A percentile compares a stretch with the other conserved stretches of the same genome.
Evolutionary conservation across 139 green algal genomes (phyloP).

Genomic region (Protoeuglena noctilucae): DNA sequence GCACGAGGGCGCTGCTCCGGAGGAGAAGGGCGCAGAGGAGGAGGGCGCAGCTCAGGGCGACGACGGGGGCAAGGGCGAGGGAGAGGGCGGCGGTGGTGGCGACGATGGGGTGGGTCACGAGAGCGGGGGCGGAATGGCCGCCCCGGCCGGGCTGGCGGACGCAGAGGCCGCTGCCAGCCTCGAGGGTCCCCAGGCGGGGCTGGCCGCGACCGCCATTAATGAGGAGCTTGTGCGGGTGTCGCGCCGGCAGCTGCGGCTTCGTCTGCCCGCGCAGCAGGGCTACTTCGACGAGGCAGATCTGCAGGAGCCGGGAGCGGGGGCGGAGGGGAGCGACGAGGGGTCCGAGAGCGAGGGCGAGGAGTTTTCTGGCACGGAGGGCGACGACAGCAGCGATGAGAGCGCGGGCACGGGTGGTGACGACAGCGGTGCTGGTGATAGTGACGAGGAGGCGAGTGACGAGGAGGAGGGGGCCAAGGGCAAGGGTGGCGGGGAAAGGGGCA

Average conservation of each 20-base stretch:
- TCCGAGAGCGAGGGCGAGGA: constrained; percentile 5
- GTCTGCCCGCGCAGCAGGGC: not conserved
- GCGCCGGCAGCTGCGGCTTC: too few species aligned
- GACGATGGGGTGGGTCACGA: constrained; percentile 11
- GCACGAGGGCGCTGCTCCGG: constrained; percentile 25
- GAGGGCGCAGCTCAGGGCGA: constrained; percentile 11
- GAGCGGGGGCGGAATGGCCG: not conserved
- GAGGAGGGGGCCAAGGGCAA: too few species aligned
- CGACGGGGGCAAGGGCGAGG: constrained; percentile 17
- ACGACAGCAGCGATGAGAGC: constrained; percentile 39
- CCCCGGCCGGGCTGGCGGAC: constrained; percentile 20
- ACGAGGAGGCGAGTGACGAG: too few species aligned
- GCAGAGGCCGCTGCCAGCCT: constrained; percentile 11
- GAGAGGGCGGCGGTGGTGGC: constrained; percentile 3
- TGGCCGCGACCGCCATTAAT: constrained; percentile 4
- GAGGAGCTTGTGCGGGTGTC: too few species aligned
- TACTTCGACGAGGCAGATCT: constrained; percentile 9
- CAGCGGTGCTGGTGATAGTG: too few species aligned
- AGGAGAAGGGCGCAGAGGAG: constrained; percentile 16
- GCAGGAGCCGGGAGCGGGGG: not conserved
- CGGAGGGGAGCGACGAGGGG: not conserved
- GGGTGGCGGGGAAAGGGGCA: too few species aligned
- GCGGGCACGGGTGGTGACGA: too few species aligned
- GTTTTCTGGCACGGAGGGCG: not conserved
- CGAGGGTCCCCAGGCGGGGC: not conserved